A percentile compares a stretch with the other conserved stretches of the same genome.
phyloP scores from a whole-genome alignment of 1,284 basidiomycete genomes.

The Moesziomyces antarcticus region DNA sequence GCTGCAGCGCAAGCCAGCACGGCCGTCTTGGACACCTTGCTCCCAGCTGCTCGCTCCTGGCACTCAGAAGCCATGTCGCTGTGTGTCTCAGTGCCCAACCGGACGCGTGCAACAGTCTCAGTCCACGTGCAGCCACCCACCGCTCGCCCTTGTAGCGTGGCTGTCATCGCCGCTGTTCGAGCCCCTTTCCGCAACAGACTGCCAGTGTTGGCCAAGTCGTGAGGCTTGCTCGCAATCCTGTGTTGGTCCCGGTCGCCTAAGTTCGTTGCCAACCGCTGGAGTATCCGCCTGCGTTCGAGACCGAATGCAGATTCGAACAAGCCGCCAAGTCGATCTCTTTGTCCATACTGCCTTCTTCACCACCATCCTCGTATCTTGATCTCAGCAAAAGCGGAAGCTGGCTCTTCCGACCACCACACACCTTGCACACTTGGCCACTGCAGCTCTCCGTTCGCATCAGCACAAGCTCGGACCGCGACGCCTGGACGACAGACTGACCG shows the following conservation, averaged over 20 bases:
- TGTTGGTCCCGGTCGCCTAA: background rate
- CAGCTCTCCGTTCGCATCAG: background rate
- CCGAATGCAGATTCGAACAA: background rate
- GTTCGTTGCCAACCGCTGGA: background rate
- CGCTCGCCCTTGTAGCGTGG: too few relatives aligned
- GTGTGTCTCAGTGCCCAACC: background rate
- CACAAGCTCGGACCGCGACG: background rate
- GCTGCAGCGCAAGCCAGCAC: too few relatives aligned
- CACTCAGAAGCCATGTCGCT: background rate
- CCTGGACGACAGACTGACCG: background rate
- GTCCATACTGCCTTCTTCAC: conserved; percentile 1
- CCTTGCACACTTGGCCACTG: background rate
- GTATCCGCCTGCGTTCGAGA: background rate
- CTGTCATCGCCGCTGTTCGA: too few relatives aligned
- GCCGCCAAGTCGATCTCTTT: background rate
- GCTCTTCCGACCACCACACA: conserved; percentile 5
- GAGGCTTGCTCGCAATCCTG: background rate
- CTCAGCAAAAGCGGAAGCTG: conserved; percentile 6
- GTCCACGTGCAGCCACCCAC: background rate
- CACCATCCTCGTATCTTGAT: too few relatives aligned
- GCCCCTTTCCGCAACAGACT: background rate
- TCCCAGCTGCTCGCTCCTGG: background rate
- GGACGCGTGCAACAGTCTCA: background rate
- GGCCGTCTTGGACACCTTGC: background rate
- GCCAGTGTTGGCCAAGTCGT: background rate